Evolutionary conservation across 192 early-diverging fungal species (phyloP), one percentile per base, ranked within the genome.

Genomic region (Globomyces pollinis-pini): DNA sequence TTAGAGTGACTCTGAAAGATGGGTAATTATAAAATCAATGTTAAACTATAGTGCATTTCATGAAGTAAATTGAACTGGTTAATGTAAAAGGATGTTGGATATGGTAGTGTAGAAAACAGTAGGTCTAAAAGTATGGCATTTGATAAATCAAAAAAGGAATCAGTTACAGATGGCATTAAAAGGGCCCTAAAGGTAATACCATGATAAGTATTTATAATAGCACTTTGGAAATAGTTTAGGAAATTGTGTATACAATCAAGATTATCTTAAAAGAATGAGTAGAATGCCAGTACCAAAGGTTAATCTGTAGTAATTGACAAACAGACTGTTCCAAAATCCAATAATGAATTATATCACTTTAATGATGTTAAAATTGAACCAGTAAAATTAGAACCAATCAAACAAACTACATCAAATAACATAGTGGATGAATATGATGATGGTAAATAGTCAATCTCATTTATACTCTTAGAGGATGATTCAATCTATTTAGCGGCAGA

Each of bases 91-190:
- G 96, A 93, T 57, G 74, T 92, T 29, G 96, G 96, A 12, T 92
- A 84, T 50, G 96, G 93, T 1, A 73, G 68, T 49, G 77, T 80
- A 26, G 91, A 95, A 33, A 89, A 89, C 63, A 67, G 68, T 20
- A 84, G 76, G 65, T 83, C 75, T 47, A 94, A 93, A 63, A 82
- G 77, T 0, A 59, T 64, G 20, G 94, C 89, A 3, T 83, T 96
- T 38, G 89, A 92, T 61, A 96, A 87, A 84, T 85, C 87, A 18
- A 87, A 86, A 54, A 98, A 98, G 57, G 90, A 93, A 71, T 87
- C 96, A 1, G 73, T 77, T 0, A 96, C 93, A 0, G 96, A 98
- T 69, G 93, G 72, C 0, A 57, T 89, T 11, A 98, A 95, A 69
- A 77, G 93, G n/a, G 83, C 91, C 4, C 66, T 96, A 62, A 80